Base-by-base conservation (phyloP, 345 rosid species). In the Punica granatum region DNA sequence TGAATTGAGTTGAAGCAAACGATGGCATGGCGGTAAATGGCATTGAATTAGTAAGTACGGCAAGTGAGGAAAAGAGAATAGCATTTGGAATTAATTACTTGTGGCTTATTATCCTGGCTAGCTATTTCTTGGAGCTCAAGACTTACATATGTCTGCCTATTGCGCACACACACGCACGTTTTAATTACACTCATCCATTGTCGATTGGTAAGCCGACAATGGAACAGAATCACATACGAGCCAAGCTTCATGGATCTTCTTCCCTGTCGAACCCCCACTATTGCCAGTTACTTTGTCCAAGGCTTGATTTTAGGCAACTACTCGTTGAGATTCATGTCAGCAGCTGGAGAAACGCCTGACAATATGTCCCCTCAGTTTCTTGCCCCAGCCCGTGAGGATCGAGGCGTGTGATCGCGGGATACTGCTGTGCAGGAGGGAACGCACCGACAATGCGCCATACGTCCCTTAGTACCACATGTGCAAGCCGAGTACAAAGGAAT, bases 191-290 rank as follows among this genome's bases (percentile, higher is more conserved):
- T n/a, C n/a, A n/a, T n/a, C n/a, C n/a, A n/a, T n/a, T 35, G 58
- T 19, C 32, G 46, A 31, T 46, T 72, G 62, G 73, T 70, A 61
- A 70, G 72, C 56, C 21, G 62, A 62, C 65, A 67, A 68, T 69
- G 39, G 44, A 76, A 76, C 48, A 65, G 73, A 33, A 63, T 70
- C 51, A 64, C 70, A 33, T 18, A 49, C 65, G 69, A 69, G 67
- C 59, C 62, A 32, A 70, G 62, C 63, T 42, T 59, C 72, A 32
- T 59, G 64, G 77, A 64, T 39, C 58, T 42, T 34, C 46, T 31
- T 30, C 30, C 65, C 3, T 23, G 8, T 1, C 5, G 65, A 11
- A 33, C 23, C 2, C 15, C 23, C 8, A 61, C 65, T 14, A 16
- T 61, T 31, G 0, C 41, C 21, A 41, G 41, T 2, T 30, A 28